phyloP scores from a whole-genome alignment of 2,329 filamentous ascomycete species.

The Epichloe scottii region DNA sequence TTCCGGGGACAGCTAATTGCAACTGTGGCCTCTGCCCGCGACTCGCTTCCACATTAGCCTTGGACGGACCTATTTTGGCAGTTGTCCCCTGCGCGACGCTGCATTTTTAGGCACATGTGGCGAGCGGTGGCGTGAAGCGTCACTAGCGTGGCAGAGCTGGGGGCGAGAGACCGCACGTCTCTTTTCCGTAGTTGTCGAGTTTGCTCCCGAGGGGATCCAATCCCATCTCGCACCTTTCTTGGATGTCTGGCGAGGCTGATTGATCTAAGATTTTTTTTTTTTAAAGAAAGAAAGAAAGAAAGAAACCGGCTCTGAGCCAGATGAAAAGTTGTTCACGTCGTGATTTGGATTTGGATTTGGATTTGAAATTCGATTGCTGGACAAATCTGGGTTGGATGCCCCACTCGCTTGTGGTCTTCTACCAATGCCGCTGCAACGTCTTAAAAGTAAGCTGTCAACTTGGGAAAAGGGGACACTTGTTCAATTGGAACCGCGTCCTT shows the following conservation, averaged over 20 bases:
- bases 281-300: no score
- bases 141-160: no score
- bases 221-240: no score
- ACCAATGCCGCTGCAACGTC: not conserved
- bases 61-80: not conserved
- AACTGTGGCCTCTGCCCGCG: not conserved
- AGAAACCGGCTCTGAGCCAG: no score
- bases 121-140: slow-evolving; percentile 10
- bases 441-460: not conserved
- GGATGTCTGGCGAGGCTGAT: no score
- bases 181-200: no score
- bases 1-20: not conserved
- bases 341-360: no score
- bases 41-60: not conserved
- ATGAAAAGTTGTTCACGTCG: no score
- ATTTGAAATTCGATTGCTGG: not conserved
- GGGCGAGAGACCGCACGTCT: no score
- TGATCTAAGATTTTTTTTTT: no score
- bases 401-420: not conserved
- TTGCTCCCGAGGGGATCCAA: no score
- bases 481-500: slow-evolving; percentile 23
- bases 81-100: not conserved
- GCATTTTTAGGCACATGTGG: not conserved
- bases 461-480: slow-evolving; percentile 30
- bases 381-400: not conserved